A percentile compares a stretch with the other conserved stretches of the same genome.
phyloP scores from a whole-genome alignment of 1,139 yeast species.

The Yamadazyma pseudoaaseri region DNA sequence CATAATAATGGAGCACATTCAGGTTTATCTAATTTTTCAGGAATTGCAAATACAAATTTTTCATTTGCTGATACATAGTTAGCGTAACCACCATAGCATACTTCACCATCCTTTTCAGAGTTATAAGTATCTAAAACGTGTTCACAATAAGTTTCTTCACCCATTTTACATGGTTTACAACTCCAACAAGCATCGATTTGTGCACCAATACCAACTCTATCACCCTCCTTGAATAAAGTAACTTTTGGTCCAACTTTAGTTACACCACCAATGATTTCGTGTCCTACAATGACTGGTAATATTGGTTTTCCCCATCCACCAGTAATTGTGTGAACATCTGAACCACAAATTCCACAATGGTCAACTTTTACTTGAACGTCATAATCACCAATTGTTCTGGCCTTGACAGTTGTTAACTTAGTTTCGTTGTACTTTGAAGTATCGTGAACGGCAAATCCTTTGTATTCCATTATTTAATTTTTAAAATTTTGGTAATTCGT shows the following conservation, averaged over 20 bases:
- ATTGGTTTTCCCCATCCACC: constrained; percentile 38
- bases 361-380: constrained; percentile 49
- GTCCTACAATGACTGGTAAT: constrained; percentile 32
- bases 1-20: constrained; percentile 64
- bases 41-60: constrained; percentile 52
- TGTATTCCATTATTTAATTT: constrained; percentile 4
- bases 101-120: constrained; percentile 29
- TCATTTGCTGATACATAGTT: constrained; percentile 51
- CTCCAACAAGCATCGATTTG: constrained; percentile 43
- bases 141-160: constrained; percentile 49
- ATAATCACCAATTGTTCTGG: constrained; percentile 36
- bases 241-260: constrained; percentile 48
- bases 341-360: constrained; percentile 61
- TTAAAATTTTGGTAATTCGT: no score
- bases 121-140: constrained; percentile 44
- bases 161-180: constrained; percentile 44
- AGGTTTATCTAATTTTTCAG: constrained; percentile 43
- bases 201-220: constrained; percentile 63
- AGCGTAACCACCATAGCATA: constrained; percentile 59
- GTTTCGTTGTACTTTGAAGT: constrained; percentile 40
- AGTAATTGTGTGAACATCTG: constrained; percentile 48
- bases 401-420: constrained; percentile 38
- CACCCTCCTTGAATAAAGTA: constrained; percentile 46
- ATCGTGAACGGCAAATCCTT: constrained; percentile 17
- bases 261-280: constrained; percentile 55